Base-by-base conservation (phyloP, 352 stramenopile species). In the Globisporangium sylvaticum region DNA sequence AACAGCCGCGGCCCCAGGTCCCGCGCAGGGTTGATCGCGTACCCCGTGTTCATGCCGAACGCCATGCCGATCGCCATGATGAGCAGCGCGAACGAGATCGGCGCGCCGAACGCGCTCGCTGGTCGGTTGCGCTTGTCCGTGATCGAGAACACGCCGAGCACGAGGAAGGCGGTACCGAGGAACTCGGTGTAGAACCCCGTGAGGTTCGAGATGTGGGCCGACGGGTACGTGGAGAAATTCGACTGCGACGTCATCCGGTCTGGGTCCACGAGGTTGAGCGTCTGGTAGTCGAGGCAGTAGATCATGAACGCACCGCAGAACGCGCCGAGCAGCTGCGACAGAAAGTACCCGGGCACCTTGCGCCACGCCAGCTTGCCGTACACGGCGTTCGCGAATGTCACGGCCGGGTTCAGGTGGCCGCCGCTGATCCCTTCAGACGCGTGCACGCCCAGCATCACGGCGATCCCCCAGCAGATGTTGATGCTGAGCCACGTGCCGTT, bases 401-500 rank as follows among this genome's bases (percentile, higher is more conserved):
- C 77, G 7, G 84, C 74, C 4, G 82, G 83, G 70, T 92, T 92
- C 50, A 92, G 57, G 72, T 92, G 84, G 76, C 80, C 80, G 42
- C 82, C 80, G 24, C 75, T 87, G 46, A 89, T 70, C 8, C 83
- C 80, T 22, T 76, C 81, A 5, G 77, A 79, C 1, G 71, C 60
- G 71, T 93, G 81, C 14, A 93, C 83, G 25, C 78, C 84, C 27
- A 93, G 78, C 64, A 92, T 81, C 37, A 93, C 78, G 37, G 69
- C 84, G 57, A 93, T 69, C n/a, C 84, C 84, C 83, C 84, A 93
- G 67, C 72, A 83, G 50, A 92, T 72, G 64, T 77, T 89, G 73
- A 91, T 89, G 65, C 76, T 89, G 27, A 87, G 66, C 70, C 84
- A 91, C 63, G 82, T 84, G 62, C 84, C 84, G 58, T 83, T 86